These are phyloP conservation scores for Paraurostyla sp. DNA, from an alignment of 73 alveolate species.

Conservation along the genomic window DNA sequence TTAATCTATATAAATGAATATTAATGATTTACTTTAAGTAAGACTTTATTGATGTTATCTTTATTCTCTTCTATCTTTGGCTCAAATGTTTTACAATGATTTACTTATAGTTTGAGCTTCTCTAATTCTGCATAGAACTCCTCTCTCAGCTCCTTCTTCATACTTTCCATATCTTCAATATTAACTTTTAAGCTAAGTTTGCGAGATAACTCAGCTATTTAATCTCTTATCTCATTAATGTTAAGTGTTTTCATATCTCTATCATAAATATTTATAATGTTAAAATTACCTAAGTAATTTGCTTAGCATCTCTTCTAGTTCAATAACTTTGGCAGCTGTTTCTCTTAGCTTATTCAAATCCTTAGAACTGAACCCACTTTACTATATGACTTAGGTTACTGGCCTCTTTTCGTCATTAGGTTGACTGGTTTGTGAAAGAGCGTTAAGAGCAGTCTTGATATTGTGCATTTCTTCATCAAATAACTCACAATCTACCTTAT, in stretches of 20 bases:
- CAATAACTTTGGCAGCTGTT: neutral
- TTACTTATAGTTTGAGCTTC: neutral
- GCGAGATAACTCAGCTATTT: neutral
- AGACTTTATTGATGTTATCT: neutral
- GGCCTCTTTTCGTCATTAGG: conserved; percentile 15
- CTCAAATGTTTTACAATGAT: neutral
- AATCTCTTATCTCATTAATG: conserved; percentile 20
- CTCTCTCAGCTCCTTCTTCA: neutral
- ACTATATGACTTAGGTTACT: neutral
- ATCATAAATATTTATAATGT: too few species aligned
- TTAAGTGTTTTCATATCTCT: conserved; percentile 51
- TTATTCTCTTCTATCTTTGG: neutral
- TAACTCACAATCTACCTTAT: conserved; percentile 35
- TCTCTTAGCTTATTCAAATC: conserved; percentile 25
- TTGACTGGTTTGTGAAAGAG: neutral
- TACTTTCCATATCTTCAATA: conserved; percentile 12
- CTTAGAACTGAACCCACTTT: conserved; percentile 31
- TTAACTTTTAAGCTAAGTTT: neutral
- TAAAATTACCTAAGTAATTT: conserved; percentile 4
- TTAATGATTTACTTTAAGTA: neutral
- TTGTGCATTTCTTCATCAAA: conserved; percentile 50
- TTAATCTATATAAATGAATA: neutral
- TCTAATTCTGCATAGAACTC: neutral
- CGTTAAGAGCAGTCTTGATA: neutral
- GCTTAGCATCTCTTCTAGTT: neutral